These are phyloP conservation scores for Fusarium verticillioides DNA, from an alignment of 2,329 filamentous ascomycete species.

Conservation along the genomic window DNA sequence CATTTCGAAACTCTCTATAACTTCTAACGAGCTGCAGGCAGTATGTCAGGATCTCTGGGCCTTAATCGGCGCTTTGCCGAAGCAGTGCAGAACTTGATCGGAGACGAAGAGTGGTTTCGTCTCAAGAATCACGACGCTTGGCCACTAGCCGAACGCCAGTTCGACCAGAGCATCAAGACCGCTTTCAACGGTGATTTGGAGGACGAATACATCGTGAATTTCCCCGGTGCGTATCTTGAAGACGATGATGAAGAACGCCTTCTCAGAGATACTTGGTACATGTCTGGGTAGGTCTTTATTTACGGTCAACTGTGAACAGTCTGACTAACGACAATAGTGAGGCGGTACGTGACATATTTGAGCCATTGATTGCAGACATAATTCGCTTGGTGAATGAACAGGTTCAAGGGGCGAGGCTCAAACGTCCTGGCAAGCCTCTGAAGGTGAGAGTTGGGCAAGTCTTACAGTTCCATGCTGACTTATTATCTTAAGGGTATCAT, in stretches of 20 bases:
- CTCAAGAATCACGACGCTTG: not conserved
- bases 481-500: not conserved
- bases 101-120: not conserved
- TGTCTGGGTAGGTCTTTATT: not conserved
- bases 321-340: not conserved
- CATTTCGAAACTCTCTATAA: fast-evolving
- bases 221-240: not conserved
- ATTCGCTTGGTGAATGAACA: not conserved
- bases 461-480: not conserved
- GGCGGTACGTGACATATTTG: not conserved
- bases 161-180: not conserved
- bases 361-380: not conserved
- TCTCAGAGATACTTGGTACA: not conserved
- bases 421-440: not conserved
- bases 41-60: not conserved
- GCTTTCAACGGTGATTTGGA: not conserved
- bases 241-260: not conserved
- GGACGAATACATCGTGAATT: not conserved
- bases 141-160: not conserved
- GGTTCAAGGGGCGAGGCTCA: not conserved
- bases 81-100: not conserved
- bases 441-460: not conserved
- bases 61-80: not conserved
- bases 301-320: fast-evolving
- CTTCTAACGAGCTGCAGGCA: not conserved